These are phyloP conservation scores for Conoideocrella luteorostrata DNA, from an alignment of 2,329 filamentous ascomycete genomes.

Conservation along the genomic window DNA sequence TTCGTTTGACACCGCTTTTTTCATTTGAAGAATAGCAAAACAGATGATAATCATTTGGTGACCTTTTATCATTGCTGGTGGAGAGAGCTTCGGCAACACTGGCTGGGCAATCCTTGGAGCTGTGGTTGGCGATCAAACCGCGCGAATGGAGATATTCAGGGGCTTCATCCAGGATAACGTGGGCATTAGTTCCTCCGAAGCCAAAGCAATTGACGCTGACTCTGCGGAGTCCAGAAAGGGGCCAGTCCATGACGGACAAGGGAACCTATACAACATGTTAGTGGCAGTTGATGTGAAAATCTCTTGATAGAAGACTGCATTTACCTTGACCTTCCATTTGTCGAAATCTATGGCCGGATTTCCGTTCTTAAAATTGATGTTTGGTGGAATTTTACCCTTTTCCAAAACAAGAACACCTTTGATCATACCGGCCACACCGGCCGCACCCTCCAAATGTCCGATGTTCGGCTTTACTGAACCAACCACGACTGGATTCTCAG, in stretches of 20 bases:
- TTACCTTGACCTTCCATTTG: slow-evolving; percentile 39
- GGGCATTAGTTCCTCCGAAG: slow-evolving; percentile 51
- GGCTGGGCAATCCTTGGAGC: slow-evolving; percentile 16
- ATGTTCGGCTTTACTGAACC: slow-evolving; percentile 51
- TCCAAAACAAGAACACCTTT: slow-evolving; percentile 45
- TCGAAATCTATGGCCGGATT: slow-evolving; percentile 44
- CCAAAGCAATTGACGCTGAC: slow-evolving; percentile 53
- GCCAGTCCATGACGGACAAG: slow-evolving; percentile 35
- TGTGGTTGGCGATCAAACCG: slow-evolving; percentile 30
- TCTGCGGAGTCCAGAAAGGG: slow-evolving; percentile 35
- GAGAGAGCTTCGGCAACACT: not conserved
- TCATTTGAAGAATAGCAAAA: slow-evolving; percentile 40
- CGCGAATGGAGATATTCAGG: slow-evolving; percentile 31
- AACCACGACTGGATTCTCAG: slow-evolving; percentile 37
- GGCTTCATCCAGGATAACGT: slow-evolving; percentile 45
- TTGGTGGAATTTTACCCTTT: slow-evolving; percentile 44
- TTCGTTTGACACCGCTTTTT: slow-evolving; percentile 29
- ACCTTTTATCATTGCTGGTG: not conserved
- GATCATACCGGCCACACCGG: slow-evolving; percentile 46
- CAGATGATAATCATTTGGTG: slow-evolving; percentile 22
- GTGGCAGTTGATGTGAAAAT: not conserved
- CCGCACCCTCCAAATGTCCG: slow-evolving; percentile 46
- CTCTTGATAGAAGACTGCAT: not conserved
- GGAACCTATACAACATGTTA: slow-evolving; percentile 28
- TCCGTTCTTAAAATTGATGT: slow-evolving; percentile 41